These are phyloP conservation scores for Xylariales sp. DNA, from an alignment of 2,329 filamentous ascomycete species.

Conservation along the genomic window DNA sequence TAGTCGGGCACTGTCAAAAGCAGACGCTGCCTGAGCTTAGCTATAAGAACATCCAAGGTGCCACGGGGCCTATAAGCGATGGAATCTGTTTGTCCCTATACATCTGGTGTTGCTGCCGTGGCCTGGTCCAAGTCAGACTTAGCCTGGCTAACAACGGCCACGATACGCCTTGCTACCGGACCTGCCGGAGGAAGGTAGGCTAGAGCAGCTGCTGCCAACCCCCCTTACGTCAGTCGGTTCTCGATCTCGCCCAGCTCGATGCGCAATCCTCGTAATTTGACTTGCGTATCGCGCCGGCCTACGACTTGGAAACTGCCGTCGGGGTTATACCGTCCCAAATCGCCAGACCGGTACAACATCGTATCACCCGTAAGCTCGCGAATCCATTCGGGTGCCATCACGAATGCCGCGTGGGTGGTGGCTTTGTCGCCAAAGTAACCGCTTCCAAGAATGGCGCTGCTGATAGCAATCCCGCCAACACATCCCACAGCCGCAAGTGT, in stretches of 20 bases:
- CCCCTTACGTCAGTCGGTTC: conserved; percentile 3
- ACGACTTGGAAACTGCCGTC: conserved; percentile 28
- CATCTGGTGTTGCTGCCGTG: neutral
- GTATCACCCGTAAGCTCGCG: conserved; percentile 12
- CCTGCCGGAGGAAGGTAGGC: neutral
- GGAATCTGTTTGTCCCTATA: neutral
- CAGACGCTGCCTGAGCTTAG: neutral
- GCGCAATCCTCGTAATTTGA: conserved; percentile 45
- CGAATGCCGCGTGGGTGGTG: conserved; percentile 37
- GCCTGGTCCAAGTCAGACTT: too few relatives aligned
- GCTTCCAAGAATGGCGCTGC: conserved; percentile 25
- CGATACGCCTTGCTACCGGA: neutral
- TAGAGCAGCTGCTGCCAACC: conserved; percentile 6
- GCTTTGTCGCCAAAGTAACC: conserved; percentile 36
- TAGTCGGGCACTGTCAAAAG: conserved; percentile 2
- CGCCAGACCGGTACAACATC: conserved; percentile 29
- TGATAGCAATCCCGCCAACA: conserved; percentile 34
- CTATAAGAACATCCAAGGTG: neutral
- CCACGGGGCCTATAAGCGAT: neutral
- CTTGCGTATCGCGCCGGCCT: conserved; percentile 43
- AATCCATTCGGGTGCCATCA: conserved; percentile 32
- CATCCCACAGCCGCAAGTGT: conserved; percentile 29
- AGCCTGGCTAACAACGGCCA: neutral
- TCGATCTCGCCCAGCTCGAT: conserved; percentile 42
- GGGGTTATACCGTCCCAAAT: conserved; percentile 25